phyloP scores from a whole-genome alignment of 768 basidiomycete genomes.

The Rhodotorula kratochvilovae region DNA sequence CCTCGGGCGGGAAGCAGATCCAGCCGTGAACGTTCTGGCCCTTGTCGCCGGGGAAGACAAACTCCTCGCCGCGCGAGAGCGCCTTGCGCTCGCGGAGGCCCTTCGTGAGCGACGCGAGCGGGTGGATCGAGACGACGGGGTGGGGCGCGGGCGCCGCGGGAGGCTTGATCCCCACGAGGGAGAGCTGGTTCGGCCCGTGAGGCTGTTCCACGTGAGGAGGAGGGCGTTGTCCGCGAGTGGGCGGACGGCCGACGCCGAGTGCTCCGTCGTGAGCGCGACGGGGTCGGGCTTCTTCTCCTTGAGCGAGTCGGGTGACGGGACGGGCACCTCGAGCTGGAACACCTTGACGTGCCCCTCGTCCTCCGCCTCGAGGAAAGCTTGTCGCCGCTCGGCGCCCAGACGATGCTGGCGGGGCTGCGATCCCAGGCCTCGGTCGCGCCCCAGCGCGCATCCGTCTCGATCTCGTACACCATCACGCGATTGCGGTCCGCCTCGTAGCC shows the following conservation, averaged over 20 bases:
- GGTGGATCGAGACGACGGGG: conserved; percentile 44
- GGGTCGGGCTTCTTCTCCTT: conserved; percentile 49
- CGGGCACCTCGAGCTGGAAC: conserved; percentile 62
- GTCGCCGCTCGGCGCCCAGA: conserved; percentile 33
- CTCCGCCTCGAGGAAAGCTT: conserved; percentile 60
- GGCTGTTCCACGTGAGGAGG: conserved; percentile 67
- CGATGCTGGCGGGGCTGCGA: conserved; percentile 53
- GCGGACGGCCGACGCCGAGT: conserved; percentile 59
- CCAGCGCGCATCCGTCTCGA: conserved; percentile 62
- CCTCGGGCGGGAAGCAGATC: conserved; percentile 74
- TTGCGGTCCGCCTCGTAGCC: conserved; percentile 80
- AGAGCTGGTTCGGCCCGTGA: conserved; percentile 76
- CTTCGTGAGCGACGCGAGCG: conserved; percentile 56
- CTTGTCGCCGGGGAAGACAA: conserved; percentile 83
- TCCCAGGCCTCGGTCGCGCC: conserved; percentile 82
- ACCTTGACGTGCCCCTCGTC: conserved; percentile 74
- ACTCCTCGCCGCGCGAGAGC: conserved; percentile 66
- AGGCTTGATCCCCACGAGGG: conserved; percentile 53
- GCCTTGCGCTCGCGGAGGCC: conserved; percentile 58
- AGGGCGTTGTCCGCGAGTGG: conserved; percentile 53
- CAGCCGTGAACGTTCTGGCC: conserved; percentile 76
- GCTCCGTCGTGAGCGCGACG: conserved; percentile 57
- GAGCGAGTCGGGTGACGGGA: conserved; percentile 36
- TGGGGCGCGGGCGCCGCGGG: conserved; percentile 48
- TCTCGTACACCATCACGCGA: conserved; percentile 68